Evolutionary conservation across 768 basidiomycete species (phyloP).

Genomic region (Xerocomellus amylosporus): DNA sequence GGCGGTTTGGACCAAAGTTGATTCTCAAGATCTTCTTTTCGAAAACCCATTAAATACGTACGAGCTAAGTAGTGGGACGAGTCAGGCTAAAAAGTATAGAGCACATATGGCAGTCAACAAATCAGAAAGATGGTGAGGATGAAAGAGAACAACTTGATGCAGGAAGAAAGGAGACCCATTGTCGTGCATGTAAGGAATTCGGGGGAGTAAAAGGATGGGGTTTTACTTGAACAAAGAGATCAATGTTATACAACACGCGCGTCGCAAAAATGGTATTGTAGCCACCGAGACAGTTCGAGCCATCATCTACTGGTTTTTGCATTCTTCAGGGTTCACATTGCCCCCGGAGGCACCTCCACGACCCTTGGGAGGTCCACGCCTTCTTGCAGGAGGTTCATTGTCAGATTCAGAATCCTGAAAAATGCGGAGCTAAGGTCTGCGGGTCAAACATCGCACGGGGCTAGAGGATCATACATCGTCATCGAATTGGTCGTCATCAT

Average conservation of each 20-base stretch:
- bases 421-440: constrained; percentile 16
- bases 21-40: not conserved
- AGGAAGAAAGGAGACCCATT: not conserved
- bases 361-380: constrained; percentile 58
- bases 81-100: constrained; percentile 7
- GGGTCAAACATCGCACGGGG: constrained; percentile 15
- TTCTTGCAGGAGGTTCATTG: constrained; percentile 53
- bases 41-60: constrained; percentile 20
- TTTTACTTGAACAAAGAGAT: constrained; percentile 17
- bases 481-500: constrained; percentile 52
- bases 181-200: constrained; percentile 2
- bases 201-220: constrained; percentile 10
- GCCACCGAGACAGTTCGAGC: constrained; percentile 10
- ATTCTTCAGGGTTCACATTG: constrained; percentile 70
- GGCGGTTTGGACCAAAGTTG: too few species aligned
- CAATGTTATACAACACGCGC: constrained; percentile 12
- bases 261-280: constrained; percentile 19
- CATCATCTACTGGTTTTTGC: constrained; percentile 77
- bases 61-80: constrained; percentile 16
- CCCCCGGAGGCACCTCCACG: constrained; percentile 43
- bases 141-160: not conserved
- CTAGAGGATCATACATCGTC: constrained; percentile 48
- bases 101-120: constrained; percentile 12
- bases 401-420: constrained; percentile 69
- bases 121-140: not conserved